Percentiles rank a stretch among this genome's conserved stretches.
Evolutionary conservation across 495 filamentous ascomycete species (phyloP).

Genomic region (Xylaria sp.): DNA sequence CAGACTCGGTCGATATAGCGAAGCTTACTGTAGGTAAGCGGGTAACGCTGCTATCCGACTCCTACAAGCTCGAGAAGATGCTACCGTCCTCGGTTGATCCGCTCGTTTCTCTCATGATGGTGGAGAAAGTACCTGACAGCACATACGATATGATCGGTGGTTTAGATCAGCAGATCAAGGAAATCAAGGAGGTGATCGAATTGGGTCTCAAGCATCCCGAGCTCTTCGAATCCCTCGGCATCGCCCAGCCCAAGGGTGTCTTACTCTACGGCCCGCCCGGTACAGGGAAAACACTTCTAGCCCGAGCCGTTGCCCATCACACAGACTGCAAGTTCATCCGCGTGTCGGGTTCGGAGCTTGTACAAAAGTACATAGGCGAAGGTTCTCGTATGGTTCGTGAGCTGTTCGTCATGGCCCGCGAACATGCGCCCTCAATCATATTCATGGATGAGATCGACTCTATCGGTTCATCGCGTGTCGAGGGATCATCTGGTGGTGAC

Average conservation of each 20-base stretch:
- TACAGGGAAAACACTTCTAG: conserved; percentile 95
- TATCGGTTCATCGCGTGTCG: conserved; percentile 95
- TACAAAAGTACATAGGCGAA: conserved; percentile 99
- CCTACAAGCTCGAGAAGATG: conserved; percentile 98
- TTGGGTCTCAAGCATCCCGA: conserved; percentile 98
- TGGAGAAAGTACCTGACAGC: conserved; percentile 99
- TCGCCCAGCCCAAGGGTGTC: conserved; percentile 97
- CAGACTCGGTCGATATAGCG: conserved; percentile 89
- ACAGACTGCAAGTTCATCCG: conserved; percentile 99
- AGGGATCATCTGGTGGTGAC: conserved; percentile 92
- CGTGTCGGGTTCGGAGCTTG: conserved; percentile 92
- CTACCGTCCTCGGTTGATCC: conserved; percentile 97
- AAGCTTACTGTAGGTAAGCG: conserved; percentile 98
- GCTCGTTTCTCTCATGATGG: conserved; percentile 99
- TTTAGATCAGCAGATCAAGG: conserved; percentile 98
- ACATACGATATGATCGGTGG: conserved; percentile 99
- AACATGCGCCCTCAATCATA: conserved; percentile 99
- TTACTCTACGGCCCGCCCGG: conserved; percentile 96
- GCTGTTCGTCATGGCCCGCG: conserved; percentile 97
- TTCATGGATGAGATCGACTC: conserved; percentile 99
- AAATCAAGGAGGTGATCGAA: conserved; percentile 99
- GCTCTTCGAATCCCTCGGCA: conserved; percentile 97
- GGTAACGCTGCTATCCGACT: conserved; percentile 93
- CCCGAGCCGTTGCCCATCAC: conserved; percentile 95
- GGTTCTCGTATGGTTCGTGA: conserved; percentile 98